These are phyloP conservation scores for Aureobasidium sp. DNA, from an alignment of 2,329 filamentous ascomycete genomes.

Conservation along the genomic window DNA sequence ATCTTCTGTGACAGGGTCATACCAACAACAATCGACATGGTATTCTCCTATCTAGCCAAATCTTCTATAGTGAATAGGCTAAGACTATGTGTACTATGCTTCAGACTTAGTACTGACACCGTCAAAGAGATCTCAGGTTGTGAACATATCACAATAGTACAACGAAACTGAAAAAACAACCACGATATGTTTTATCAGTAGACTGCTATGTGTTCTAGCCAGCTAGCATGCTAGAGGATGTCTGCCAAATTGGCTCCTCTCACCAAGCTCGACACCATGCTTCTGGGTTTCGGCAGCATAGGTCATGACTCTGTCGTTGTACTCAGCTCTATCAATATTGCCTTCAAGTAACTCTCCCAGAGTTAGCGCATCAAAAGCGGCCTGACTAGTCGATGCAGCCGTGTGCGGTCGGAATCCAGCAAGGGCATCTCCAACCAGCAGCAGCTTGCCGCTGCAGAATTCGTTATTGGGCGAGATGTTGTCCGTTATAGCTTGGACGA, in stretches of 20 bases:
- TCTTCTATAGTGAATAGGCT: too few species aligned
- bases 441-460: conserved; percentile 36
- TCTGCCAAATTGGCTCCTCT: conserved; percentile 35
- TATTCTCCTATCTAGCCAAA: too few species aligned
- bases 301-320: conserved; percentile 32
- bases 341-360: conserved; percentile 36
- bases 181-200: background rate
- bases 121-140: too few species aligned
- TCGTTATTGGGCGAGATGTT: conserved; percentile 32
- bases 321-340: conserved; percentile 29
- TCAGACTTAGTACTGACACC: too few species aligned
- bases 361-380: conserved; percentile 38
- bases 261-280: conserved; percentile 35
- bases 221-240: conserved; percentile 24
- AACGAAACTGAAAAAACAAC: too few species aligned
- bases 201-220: background rate
- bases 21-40: background rate
- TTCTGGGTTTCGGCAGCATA: conserved; percentile 34
- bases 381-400: conserved; percentile 42
- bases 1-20: background rate
- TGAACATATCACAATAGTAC: too few species aligned
- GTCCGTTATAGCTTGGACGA: conserved; percentile 42
- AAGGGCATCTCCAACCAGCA: conserved; percentile 43
- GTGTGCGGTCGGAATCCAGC: conserved; percentile 42
- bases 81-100: background rate